A percentile compares a stretch with the other conserved stretches of the same genome.
Evolutionary conservation across 768 basidiomycete genomes (phyloP).

Genomic region (Pleurotus citrinopileatus): DNA sequence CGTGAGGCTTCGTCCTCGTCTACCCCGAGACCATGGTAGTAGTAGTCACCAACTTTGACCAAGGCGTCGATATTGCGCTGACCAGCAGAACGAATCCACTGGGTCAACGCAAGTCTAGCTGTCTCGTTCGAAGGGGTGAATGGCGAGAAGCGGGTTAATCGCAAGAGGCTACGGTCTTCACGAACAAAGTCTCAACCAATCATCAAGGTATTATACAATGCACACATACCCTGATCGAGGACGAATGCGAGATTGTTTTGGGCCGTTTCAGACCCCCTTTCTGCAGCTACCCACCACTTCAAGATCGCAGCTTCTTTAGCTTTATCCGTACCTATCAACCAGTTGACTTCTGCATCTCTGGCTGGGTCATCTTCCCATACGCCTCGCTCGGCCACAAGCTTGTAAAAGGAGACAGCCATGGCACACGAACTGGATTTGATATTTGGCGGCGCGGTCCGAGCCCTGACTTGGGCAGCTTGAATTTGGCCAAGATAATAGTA

Average conservation of each 20-base stretch:
- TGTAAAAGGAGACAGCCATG: constrained; percentile 90
- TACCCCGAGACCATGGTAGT: constrained; percentile 87
- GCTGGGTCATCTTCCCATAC: constrained; percentile 82
- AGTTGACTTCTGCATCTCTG: constrained; percentile 74
- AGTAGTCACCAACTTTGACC: constrained; percentile 98
- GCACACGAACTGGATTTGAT: constrained; percentile 76
- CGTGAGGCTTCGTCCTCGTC: constrained; percentile 60
- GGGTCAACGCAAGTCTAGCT: constrained; percentile 79
- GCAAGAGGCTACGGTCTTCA: constrained; percentile 68
- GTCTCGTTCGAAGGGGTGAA: constrained; percentile 78
- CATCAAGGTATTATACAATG: not conserved
- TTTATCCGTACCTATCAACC: constrained; percentile 66
- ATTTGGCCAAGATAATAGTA: constrained; percentile 92
- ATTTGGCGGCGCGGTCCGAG: constrained; percentile 38
- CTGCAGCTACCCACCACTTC: constrained; percentile 94
- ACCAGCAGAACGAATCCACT: constrained; percentile 92
- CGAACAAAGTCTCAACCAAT: not conserved
- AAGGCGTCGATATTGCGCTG: constrained; percentile 96
- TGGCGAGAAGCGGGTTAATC: constrained; percentile 65
- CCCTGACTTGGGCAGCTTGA: constrained; percentile 57
- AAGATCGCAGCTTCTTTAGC: constrained; percentile 84
- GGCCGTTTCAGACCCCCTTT: constrained; percentile 86
- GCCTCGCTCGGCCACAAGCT: constrained; percentile 88
- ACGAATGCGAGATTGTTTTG: constrained; percentile 95
- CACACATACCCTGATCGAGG: constrained; percentile 77